Percentiles rank a stretch among this genome's conserved stretches.
These are phyloP conservation scores for Fusarium sp. DNA, from an alignment of 2,329 filamentous ascomycete genomes.

Conservation along the genomic window DNA sequence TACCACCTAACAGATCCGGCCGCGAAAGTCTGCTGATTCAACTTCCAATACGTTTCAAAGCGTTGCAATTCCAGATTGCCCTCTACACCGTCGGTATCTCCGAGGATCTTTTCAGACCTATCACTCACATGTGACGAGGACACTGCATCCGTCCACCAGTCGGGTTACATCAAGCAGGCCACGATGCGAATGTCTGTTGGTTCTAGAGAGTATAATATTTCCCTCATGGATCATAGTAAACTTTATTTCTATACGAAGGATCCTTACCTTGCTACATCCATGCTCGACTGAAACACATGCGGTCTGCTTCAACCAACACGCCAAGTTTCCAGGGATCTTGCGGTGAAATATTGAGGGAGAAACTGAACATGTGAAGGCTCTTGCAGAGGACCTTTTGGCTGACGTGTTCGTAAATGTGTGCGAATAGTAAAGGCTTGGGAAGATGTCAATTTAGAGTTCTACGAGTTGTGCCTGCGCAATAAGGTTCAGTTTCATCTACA, in stretches of 20 bases:
- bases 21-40: neutral
- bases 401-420: neutral
- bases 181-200: neutral
- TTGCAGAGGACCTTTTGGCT: neutral
- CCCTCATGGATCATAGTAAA: neutral
- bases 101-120: neutral
- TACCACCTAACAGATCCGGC: neutral
- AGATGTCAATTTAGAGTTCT: neutral
- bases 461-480: neutral
- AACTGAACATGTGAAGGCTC: neutral
- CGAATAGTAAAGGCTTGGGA: neutral
- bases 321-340: neutral
- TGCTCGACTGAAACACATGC: neutral
- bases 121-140: neutral
- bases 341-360: neutral
- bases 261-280: neutral
- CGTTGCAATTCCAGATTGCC: neutral
- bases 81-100: neutral
- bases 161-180: neutral
- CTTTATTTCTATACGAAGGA: neutral
- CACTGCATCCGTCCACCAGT: neutral
- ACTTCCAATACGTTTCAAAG: neutral
- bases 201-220: neutral
- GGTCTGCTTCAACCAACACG: neutral
- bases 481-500: neutral